Evolutionary conservation across 2,329 filamentous ascomycete species (phyloP), one percentile per base, ranked within the genome.

Genomic region (Podosphaera xanthii): DNA sequence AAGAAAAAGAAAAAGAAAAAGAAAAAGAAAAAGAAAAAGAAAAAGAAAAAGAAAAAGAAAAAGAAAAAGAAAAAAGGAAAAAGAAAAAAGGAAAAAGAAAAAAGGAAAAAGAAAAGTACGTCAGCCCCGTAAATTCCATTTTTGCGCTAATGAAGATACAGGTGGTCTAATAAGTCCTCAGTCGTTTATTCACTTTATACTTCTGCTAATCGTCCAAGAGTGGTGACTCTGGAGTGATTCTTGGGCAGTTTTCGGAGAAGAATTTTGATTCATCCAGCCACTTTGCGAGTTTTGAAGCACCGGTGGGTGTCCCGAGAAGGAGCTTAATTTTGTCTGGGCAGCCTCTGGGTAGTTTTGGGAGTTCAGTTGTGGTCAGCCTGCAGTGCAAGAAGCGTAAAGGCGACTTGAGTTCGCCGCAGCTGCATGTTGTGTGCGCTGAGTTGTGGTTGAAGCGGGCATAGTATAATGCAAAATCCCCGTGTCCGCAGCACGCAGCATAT

Each of bases 261-360:
- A 57, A 57, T 35, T 57, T 46, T 35, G 55, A 42, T 46, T 57
- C 44, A 8, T 57, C 38, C 7, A 57, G 36, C 40, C 55, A 57
- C 35, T 57, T 40, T 57, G 30, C 40, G 33, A 57, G 55, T 48
- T 57, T 57, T 34, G 55, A 46, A 7, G 40, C 40, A 34, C 55
- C 55, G 14, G n/a, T 57, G 55, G 34, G 22, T 10, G 55, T 48
- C 40, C 9, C 40, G 4, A 57, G 55, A 35, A 57, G 31, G 31
- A 48, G 48, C 35, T 31, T 57, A 8, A 34, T 14, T 57, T 57
- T 34, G n/a, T 31, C n/a, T 57, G 55, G 8, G 42, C 22, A 57
- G 14, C 40, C 36, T 33, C 34, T 48, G 22, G 55, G 38, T 30
- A 12, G 55, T 57, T 48, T 57, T 33, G 42, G 38, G 22, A 48